Percentiles rank a stretch among this genome's conserved stretches.
Conservation (phyloP, 805 yeast genomes). For the Ogataea populi-albae region DNA sequence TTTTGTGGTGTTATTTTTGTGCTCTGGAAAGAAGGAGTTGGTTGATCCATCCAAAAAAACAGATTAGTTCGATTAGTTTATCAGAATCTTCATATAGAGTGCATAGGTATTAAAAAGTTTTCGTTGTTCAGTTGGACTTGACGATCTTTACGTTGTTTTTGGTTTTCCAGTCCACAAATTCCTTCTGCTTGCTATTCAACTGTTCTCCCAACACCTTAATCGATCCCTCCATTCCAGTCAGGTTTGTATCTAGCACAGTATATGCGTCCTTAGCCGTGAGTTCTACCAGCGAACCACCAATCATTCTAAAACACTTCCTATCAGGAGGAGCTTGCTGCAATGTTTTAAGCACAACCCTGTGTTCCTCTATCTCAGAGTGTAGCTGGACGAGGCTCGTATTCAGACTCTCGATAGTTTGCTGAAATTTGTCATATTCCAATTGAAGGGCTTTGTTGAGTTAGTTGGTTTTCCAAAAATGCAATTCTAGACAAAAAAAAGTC, state of each 20-base stretch:
- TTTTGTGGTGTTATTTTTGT: constrained; percentile 66
- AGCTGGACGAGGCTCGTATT: constrained; percentile 46
- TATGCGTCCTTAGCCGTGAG: constrained; percentile 75
- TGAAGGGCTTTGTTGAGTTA: constrained; percentile 37
- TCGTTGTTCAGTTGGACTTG: constrained; percentile 21
- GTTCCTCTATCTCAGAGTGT: constrained; percentile 45
- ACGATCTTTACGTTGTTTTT: constrained; percentile 50
- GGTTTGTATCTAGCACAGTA: constrained; percentile 57
- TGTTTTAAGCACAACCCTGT: constrained; percentile 57
- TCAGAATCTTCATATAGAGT: no score
- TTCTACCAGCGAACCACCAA: constrained; percentile 89
- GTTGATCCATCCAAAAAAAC: constrained; percentile 22
- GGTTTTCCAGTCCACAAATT: constrained; percentile 47
- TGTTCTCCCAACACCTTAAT: constrained; percentile 39
- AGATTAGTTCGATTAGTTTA: no score
- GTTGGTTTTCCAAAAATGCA: neutral
- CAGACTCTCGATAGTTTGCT: constrained; percentile 44
- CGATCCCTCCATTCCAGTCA: constrained; percentile 44
- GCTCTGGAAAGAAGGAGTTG: constrained; percentile 25
- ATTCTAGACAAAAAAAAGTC: constrained; percentile 1
- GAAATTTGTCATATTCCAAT: constrained; percentile 49
- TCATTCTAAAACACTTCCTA: constrained; percentile 87
- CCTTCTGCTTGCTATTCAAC: constrained; percentile 37
- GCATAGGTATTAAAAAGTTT: no score
- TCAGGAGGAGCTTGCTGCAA: constrained; percentile 47